Conservation (phyloP, 2,329 filamentous ascomycete genomes). For the Hortaea sp. region DNA sequence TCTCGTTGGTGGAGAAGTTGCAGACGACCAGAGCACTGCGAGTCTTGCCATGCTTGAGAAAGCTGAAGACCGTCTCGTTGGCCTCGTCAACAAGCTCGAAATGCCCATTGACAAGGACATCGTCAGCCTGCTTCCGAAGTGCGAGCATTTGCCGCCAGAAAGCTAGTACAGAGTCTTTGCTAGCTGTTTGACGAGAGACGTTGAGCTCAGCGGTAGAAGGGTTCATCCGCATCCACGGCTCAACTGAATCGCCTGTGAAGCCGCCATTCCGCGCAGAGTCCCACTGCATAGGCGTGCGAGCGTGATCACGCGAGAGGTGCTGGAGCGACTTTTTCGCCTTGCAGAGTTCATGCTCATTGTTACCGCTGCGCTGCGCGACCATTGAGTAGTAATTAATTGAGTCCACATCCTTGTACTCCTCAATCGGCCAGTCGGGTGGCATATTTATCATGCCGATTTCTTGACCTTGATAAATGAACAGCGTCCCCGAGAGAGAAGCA, state of each 20-base stretch:
- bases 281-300: constrained; percentile 65
- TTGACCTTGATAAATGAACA: constrained; percentile 61
- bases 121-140: constrained; percentile 49
- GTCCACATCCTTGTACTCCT: constrained; percentile 57
- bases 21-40: constrained; percentile 27
- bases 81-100: constrained; percentile 47
- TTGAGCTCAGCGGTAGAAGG: constrained; percentile 55
- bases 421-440: constrained; percentile 49
- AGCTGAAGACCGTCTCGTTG: constrained; percentile 45
- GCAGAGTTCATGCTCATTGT: constrained; percentile 28
- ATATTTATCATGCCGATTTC: constrained; percentile 59
- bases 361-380: constrained; percentile 21
- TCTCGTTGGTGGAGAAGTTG: constrained; percentile 25
- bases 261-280: constrained; percentile 49
- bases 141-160: constrained; percentile 49
- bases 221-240: constrained; percentile 63
- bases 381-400: constrained; percentile 33
- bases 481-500: constrained; percentile 49
- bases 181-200: constrained; percentile 43
- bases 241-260: constrained; percentile 44
- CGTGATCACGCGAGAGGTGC: constrained; percentile 57
- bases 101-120: constrained; percentile 58
- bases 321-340: constrained; percentile 43
- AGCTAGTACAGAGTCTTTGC: constrained; percentile 44
- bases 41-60: constrained; percentile 24